Base-by-base conservation (phyloP, 768 basidiomycete genomes). In the Pholiota conissans region DNA sequence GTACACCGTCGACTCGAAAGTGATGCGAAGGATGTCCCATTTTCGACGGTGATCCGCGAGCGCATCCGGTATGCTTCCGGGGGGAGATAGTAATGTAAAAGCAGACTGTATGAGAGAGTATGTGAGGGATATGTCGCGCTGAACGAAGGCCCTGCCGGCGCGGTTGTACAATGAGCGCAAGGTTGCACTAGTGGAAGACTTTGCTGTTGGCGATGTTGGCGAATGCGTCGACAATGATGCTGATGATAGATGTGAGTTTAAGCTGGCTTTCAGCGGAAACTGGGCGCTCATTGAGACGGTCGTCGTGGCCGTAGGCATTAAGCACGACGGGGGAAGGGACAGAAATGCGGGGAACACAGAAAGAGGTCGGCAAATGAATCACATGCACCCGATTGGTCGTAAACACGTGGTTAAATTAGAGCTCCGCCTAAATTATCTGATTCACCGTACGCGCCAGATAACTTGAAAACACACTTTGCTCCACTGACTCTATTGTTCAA, bases 1-100 rank as follows among this genome's bases (percentile, higher is more conserved):
- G 65, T 89, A 91, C 26, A 90, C 72, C 0, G 87, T 90, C 1
- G 86, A 84, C 67, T 93, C 91, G 54, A 92, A 79, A 0, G 91
- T 93, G 60, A 94, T 87, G 24, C 92, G 82, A 6, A 94, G 84
- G 55, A 94, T 84, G 65, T 94, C 91, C 92, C 92, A 94, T 74
- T 92, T 93, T 55, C 86, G 78, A 16, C 91, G 84, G 58, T 84
- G 75, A 20, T 80, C 73, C 55, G 79, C 75, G 3, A 84, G 75
- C 3, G 63, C 47, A 57, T 85, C 85, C 11, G 69, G 63, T 7
- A 63, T 30, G 6, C 58, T 58, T 29, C 62, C 52, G 5, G 75
- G 83, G 3, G 77, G 75, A 14, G 67, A 78, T 60, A 94, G 65
- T 29, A 90, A 71, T 8, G 81, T 66, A 68, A 92, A 91, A 0